phyloP scores from a whole-genome alignment of 257 asterid species.

The Gardenia jasminoides region DNA sequence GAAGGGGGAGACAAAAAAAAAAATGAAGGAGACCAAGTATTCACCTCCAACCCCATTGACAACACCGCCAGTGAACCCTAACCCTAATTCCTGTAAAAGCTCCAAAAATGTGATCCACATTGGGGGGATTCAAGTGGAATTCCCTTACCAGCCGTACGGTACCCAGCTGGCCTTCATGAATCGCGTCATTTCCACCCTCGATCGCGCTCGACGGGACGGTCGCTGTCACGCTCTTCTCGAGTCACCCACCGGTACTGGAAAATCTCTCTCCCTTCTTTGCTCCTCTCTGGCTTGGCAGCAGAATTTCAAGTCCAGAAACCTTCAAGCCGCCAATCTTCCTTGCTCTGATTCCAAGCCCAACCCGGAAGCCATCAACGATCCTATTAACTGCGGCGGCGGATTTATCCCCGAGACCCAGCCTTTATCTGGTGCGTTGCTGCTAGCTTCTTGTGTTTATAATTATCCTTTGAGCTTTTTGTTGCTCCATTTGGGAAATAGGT shows the following conservation, averaged over 20 bases:
- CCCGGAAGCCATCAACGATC: conserved; percentile 70
- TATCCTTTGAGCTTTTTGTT: not conserved
- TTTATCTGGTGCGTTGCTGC: conserved; percentile 38
- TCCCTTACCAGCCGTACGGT: conserved; percentile 94
- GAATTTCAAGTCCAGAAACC: conserved; percentile 44
- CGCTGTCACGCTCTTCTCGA: conserved; percentile 87
- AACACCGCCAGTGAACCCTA: not conserved
- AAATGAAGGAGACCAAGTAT: conserved; percentile 10
- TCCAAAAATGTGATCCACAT: conserved; percentile 47
- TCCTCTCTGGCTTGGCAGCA: conserved; percentile 92
- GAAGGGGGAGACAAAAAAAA: not conserved
- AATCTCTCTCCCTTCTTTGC: conserved; percentile 86
- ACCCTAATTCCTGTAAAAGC: conserved; percentile 8
- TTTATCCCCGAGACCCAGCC: conserved; percentile 89
- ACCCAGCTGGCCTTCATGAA: conserved; percentile 87
- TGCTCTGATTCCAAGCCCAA: conserved; percentile 53
- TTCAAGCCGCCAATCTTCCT: conserved; percentile 25
- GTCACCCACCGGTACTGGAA: conserved; percentile 98
- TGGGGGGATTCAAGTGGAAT: conserved; percentile 88
- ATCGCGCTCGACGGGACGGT: conserved; percentile 67
- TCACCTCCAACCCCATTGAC: conserved; percentile 12
- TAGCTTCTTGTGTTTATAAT: not conserved
- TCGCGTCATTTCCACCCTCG: conserved; percentile 80
- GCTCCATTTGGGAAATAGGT: not conserved
- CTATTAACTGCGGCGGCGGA: conserved; percentile 83